Evolutionary conservation across 768 basidiomycete genomes (phyloP), one percentile per base, ranked within the genome.

Genomic region (Amanita exitialis): DNA sequence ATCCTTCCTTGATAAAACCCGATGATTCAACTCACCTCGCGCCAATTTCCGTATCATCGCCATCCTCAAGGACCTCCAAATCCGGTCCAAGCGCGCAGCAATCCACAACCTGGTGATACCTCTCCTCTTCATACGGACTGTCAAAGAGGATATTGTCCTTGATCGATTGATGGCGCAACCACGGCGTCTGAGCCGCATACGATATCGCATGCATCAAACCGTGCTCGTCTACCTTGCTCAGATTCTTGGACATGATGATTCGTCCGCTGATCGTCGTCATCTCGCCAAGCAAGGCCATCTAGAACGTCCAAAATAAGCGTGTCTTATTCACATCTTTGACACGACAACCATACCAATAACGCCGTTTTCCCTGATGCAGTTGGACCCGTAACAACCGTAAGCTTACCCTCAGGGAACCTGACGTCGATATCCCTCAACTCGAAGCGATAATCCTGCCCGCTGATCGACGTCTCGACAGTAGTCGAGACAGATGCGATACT

Each of bases 281-380:
- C 61, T 88, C 86, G 16, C 86, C 85, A 1, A 86, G 72, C 9
- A 84, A 65, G 4, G 83, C 82, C 79, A 84, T 77, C 82, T 83
- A 50, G 6, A 32, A 18, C 30, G 45, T n/a, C 12, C n/a, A 15
- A 10, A 39, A 18, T 15, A 36, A 20, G 27, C 15, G 27, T n/a
- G 4, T n/a, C 16, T n/a, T n/a, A 36, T 9, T 18, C 15, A 18
- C 4, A 45, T 20, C 4, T 50, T 28, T 8, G 27, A 2, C 10
- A 45, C 38, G 18, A 27, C 21, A 48, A 2, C 64, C 78, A 34
- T 56, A 82, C 82, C 48, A 91, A 70, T 1, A 90, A 64, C 0
- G 89, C 87, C 0, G 84, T 88, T 68, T 93, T 93, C 1, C 90
- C 90, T 37, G 80, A 80, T 4, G 87, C 90, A 4, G 88, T 90